phyloP scores from a whole-genome alignment of 148 eudicot species.

The Rhododendron mucronatum region DNA sequence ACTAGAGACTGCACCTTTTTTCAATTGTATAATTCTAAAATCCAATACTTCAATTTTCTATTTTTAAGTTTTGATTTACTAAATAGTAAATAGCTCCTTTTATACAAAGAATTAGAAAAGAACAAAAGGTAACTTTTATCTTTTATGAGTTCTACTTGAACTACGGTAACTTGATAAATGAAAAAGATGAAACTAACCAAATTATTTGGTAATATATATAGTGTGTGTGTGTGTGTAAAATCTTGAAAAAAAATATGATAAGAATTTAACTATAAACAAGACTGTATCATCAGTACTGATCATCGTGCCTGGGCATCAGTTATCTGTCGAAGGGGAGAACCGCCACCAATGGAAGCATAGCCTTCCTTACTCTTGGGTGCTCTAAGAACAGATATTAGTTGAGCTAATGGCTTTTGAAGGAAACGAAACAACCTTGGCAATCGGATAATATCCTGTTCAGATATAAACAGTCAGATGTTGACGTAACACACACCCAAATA shows the following conservation, averaged over 20 bases:
- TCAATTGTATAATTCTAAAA: background rate
- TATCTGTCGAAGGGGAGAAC: constrained; percentile 89
- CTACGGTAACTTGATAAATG: background rate
- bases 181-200: background rate
- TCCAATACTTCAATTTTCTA: background rate
- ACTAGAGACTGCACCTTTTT: background rate
- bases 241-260: background rate
- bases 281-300: background rate
- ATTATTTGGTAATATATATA: background rate
- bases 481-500: background rate
- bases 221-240: background rate
- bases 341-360: constrained; percentile 99
- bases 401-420: constrained; percentile 94
- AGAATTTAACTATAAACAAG: background rate
- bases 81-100: background rate
- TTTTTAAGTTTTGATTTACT: background rate
- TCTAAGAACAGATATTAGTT: constrained; percentile 82
- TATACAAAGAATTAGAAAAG: background rate
- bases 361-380: constrained; percentile 99
- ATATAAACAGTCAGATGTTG: constrained; percentile 18
- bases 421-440: constrained; percentile 87
- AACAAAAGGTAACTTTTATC: background rate
- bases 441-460: constrained; percentile 90
- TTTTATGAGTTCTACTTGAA: background rate
- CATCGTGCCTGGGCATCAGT: constrained; percentile 91